Evolutionary conservation across 192 early-diverging fungal species (phyloP).

Genomic region (Kickxella alabastrina): DNA sequence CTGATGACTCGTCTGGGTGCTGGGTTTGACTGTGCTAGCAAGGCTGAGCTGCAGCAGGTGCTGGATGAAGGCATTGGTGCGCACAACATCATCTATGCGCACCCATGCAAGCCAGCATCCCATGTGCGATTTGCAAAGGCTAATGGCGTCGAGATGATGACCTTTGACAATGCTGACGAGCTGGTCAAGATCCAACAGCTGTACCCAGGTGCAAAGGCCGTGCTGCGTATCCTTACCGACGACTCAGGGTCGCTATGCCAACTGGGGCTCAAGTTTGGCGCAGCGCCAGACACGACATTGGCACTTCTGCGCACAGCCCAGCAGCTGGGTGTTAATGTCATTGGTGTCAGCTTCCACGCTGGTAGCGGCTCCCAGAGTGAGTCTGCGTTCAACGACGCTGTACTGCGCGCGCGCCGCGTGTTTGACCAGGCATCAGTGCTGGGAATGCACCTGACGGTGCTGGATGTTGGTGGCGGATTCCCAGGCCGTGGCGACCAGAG

Average conservation of each 20-base stretch:
- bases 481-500: constrained; percentile 71
- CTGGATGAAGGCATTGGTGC: constrained; percentile 64
- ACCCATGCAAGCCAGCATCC: constrained; percentile 98
- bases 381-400: constrained; percentile 85
- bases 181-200: constrained; percentile 84
- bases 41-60: constrained; percentile 81
- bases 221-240: constrained; percentile 94
- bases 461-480: constrained; percentile 95
- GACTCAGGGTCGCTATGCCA: constrained; percentile 90
- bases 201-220: constrained; percentile 78
- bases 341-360: constrained; percentile 95
- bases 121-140: constrained; percentile 83
- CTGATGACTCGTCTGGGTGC: constrained; percentile 76
- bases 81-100: constrained; percentile 88
- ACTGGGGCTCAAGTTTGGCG: constrained; percentile 97
- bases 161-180: constrained; percentile 99
- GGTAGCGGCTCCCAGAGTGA: constrained; percentile 93
- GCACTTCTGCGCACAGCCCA: constrained; percentile 70
- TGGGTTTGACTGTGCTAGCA: constrained; percentile 99
- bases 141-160: constrained; percentile 85
- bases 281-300: constrained; percentile 64
- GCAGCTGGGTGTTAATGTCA: constrained; percentile 77
- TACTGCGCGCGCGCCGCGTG: constrained; percentile 74
- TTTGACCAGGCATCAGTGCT: constrained; percentile 80
- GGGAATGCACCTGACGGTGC: constrained; percentile 71